phyloP scores from a whole-genome alignment of 169 alveolate genomes.

The Eimeria nieschulzi region DNA sequence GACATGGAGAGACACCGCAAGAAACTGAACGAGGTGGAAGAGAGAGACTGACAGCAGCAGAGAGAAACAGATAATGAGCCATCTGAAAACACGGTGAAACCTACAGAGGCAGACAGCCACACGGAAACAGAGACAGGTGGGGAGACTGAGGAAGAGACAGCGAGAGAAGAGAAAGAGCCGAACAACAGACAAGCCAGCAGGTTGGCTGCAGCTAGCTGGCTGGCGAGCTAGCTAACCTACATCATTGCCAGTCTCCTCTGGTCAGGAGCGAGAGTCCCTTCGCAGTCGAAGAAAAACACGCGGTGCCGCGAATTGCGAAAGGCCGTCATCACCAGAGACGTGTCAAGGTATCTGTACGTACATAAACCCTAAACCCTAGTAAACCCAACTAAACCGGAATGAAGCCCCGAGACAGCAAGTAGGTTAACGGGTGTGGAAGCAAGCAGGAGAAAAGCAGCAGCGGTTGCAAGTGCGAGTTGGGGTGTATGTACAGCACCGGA shows the following conservation, averaged over 20 bases:
- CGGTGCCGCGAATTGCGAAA: slow-evolving; percentile 77
- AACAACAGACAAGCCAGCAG: neutral
- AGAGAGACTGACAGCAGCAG: too few relatives aligned
- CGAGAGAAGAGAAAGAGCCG: neutral
- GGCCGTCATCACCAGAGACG: slow-evolving; percentile 67
- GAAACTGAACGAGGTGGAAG: too few relatives aligned
- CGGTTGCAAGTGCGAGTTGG: too few relatives aligned
- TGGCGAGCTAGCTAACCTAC: neutral
- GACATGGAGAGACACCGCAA: neutral
- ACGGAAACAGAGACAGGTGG: neutral
- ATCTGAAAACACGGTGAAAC: neutral
- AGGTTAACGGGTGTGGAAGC: too few relatives aligned
- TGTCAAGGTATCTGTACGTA: slow-evolving; percentile 32
- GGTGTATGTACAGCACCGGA: slow-evolving; percentile 20
- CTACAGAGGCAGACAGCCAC: neutral
- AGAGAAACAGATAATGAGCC: too few relatives aligned
- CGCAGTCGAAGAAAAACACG: slow-evolving; percentile 81
- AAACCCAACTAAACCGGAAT: too few relatives aligned
- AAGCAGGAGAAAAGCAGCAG: too few relatives aligned
- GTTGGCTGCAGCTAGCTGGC: neutral
- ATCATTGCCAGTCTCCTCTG: slow-evolving; percentile 68
- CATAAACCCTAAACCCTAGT: slow-evolving; percentile 1
- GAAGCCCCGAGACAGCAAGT: too few relatives aligned
- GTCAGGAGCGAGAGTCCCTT: slow-evolving; percentile 83
- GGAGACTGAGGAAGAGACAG: neutral